Base-by-base conservation (phyloP, 805 yeast species). In the Sugiyamaella qingdaonensis region DNA sequence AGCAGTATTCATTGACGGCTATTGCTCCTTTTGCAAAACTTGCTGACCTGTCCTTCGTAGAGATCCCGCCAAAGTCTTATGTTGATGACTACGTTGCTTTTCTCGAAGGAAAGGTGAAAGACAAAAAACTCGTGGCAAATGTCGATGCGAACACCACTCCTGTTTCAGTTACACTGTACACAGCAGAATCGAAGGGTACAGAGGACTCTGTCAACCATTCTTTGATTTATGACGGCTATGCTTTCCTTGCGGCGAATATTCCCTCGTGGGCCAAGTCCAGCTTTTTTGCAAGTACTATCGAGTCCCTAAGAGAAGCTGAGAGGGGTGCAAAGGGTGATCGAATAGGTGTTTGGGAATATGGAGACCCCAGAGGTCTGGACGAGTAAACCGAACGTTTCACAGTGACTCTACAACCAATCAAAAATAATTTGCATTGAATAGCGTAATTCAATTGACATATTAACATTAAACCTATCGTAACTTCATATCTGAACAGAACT, bases 261-360 rank as follows among this genome's bases (percentile, higher is more conserved):
- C 58, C 58, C 1, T 63, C 61, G 3, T 72, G 70, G 64, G 81
- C 79, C 19, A 48, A 46, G 36, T 4, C 48, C 51, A 61, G 51
- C 19, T 16, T 54, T 10, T 68, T 75, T 47, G 57, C 59, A 2
- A 54, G 68, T 36, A 78, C 75, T 51, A 72, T 70, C 45, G 71
- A 71, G 32, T 70, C 65, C 7, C 66, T 82, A 50, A 53, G 71
- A 47, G 67, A 63, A 32, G 71, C 74, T 2, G 85, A 85, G 66
- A 54, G 60, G 16, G 61, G 58, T 5, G 89, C 89, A 29, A 79
- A 75, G 64, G 50, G 67, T 14, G 67, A 61, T 32, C 82, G 80
- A 55, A 62, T 69, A 18, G 90, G 90, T 3, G 83, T 87, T 64
- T 85, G 91, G 91, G 81, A 82, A 68, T 82, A 79, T 60, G 91